These are phyloP conservation scores for Naganishia kalamii DNA, from an alignment of 768 basidiomycete genomes.

Conservation along the genomic window DNA sequence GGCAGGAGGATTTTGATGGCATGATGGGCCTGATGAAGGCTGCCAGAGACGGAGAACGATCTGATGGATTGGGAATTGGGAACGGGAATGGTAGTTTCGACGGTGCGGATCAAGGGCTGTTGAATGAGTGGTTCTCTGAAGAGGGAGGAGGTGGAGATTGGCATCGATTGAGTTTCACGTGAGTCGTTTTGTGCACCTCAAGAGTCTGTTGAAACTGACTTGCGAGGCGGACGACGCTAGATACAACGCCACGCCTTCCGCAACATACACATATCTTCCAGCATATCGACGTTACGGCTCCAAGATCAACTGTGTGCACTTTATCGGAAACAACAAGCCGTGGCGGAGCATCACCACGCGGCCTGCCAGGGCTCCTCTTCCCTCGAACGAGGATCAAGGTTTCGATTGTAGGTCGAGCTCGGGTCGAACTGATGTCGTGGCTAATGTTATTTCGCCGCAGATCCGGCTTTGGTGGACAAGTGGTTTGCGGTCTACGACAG, in stretches of 20 bases:
- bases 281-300: constrained; percentile 90
- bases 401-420: constrained; percentile 39
- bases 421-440: neutral
- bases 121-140: constrained; percentile 68
- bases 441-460: constrained; percentile 19
- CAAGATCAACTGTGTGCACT: constrained; percentile 78
- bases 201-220: neutral
- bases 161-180: constrained; percentile 88
- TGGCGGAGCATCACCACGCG: constrained; percentile 74
- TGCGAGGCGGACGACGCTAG: constrained; percentile 24
- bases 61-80: constrained; percentile 20
- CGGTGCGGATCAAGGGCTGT: constrained; percentile 94
- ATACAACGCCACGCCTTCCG: constrained; percentile 96
- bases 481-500: constrained; percentile 89
- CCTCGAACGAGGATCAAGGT: constrained; percentile 28
- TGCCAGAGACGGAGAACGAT: constrained; percentile 28
- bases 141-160: constrained; percentile 68
- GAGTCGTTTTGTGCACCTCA: constrained; percentile 21
- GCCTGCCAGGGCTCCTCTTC: constrained; percentile 53
- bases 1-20: constrained; percentile 71
- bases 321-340: constrained; percentile 93
- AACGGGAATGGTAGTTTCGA: constrained; percentile 76
- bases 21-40: constrained; percentile 64
- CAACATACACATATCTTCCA: constrained; percentile 83
- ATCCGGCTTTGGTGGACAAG: constrained; percentile 66